Conservation (phyloP, 225 moss, liverwort and hornwort species). For the Climacium dendroides region DNA sequence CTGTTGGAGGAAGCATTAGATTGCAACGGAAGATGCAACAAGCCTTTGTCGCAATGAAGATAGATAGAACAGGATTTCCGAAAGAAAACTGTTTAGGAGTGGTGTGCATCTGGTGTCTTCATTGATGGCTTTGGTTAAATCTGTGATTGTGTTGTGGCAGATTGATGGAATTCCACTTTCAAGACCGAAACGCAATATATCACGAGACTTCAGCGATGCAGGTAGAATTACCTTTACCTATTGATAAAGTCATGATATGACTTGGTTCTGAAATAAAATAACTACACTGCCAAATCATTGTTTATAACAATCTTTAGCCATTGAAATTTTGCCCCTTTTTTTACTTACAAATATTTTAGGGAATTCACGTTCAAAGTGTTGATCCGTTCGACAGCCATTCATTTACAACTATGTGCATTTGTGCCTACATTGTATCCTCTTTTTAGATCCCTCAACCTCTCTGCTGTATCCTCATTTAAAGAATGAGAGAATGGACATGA, state of each 20-base stretch:
- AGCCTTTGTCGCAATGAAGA: not conserved
- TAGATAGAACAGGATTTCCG: not conserved
- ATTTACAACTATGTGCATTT: not conserved
- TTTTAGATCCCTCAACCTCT: not conserved
- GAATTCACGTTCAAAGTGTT: not conserved
- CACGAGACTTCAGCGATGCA: conserved; percentile 94
- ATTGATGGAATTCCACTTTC: conserved; percentile 97
- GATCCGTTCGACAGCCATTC: not conserved
- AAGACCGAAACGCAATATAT: conserved; percentile 91
- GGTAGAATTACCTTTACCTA: conserved; percentile 10
- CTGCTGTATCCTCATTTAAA: not conserved
- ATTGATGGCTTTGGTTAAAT: not conserved
- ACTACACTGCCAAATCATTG: not conserved
- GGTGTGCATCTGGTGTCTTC: not conserved
- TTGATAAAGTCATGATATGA: not conserved
- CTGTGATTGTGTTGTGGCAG: conserved; percentile 8
- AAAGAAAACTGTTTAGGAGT: not conserved
- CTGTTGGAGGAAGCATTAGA: not conserved
- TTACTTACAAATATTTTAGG: not conserved
- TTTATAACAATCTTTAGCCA: not conserved
- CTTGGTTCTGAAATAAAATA: not conserved
- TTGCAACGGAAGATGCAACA: not conserved
- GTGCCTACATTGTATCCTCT: not conserved
- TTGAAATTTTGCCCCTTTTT: not conserved
- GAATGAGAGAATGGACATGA: not conserved